Evolutionary conservation across 108 stramenopile species (phyloP), one percentile per base, ranked within the genome.

Genomic region (Pseudonitzschia delicatissima): DNA sequence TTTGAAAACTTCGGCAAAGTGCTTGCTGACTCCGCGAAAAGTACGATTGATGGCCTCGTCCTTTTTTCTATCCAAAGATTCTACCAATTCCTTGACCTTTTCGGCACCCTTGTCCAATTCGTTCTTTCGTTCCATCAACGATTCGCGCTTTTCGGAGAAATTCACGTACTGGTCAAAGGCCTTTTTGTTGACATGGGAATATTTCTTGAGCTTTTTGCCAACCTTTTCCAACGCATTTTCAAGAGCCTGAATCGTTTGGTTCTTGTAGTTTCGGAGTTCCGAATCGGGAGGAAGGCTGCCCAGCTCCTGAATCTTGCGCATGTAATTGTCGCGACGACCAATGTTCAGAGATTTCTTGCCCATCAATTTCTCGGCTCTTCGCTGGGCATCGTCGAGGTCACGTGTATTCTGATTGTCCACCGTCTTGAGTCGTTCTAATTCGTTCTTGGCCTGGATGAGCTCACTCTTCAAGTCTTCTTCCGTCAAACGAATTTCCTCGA

Each of bases 31-130:
- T 34, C 96, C 97, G 17, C 93, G 82, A 77, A 99, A 99, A 4
- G 98, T 99, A 33, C 97, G 85, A 45, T 97, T 91, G 76, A 99
- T 99, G 36, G 97, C 98, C 79, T 99, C 98, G 61, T 99, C 98
- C 77, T 99, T 99, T 82, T 99, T 91, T 29, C 77, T 80, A 67
- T 99, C 99, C 23, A 99, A 86, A 45, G 78, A 90, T 33, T 90
- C 87, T 26, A 99, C 90, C 60, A 99, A 82, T 47, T 96, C 95
- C 57, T 94, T 82, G 48, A 99, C 98, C 68, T 93, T 92, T 18
- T 77, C 66, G 9, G 93, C 93, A 31, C 92, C 98, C 21, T 77
- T 53, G 64, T 98, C 97, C 13, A 98, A 77, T 64, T 98, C 98
- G 31, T 86, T 86, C 66, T 96, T 90, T 20, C 99, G 81, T 52